phyloP scores from a whole-genome alignment of 495 filamentous ascomycete species.

The Xylaria nigripes region DNA sequence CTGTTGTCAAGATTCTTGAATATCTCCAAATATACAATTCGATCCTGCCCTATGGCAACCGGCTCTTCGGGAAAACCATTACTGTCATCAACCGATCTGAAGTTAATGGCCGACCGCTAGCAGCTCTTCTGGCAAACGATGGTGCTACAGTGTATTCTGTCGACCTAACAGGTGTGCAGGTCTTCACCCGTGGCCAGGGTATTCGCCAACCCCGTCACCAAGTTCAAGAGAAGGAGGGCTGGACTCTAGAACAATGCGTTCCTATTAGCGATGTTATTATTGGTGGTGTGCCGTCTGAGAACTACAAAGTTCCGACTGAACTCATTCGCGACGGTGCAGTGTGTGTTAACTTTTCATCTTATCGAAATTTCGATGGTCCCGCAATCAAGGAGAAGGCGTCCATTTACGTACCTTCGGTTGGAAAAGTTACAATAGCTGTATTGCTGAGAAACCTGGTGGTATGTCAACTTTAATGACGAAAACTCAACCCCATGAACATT shows the following conservation, averaged over 20 bases:
- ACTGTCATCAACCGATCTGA: constrained; percentile 93
- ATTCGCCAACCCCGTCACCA: constrained; percentile 75
- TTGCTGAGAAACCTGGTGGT: constrained; percentile 83
- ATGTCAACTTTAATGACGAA: constrained; percentile 27
- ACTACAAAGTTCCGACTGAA: constrained; percentile 78
- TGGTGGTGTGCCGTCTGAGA: constrained; percentile 77
- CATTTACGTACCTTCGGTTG: constrained; percentile 95
- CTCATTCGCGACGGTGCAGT: constrained; percentile 80
- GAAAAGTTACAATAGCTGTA: constrained; percentile 94
- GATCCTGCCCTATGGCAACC: constrained; percentile 88
- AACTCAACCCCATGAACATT: not conserved
- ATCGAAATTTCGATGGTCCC: constrained; percentile 79
- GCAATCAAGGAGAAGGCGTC: constrained; percentile 87
- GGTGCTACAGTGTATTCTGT: constrained; percentile 92
- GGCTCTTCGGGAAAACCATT: constrained; percentile 81
- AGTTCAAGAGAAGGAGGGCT: constrained; percentile 67
- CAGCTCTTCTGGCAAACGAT: constrained; percentile 93
- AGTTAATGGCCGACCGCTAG: constrained; percentile 87
- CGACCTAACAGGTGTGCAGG: constrained; percentile 84
- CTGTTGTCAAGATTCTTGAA: constrained; percentile 93
- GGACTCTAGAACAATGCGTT: constrained; percentile 67
- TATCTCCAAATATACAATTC: constrained; percentile 93
- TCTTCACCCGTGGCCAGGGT: constrained; percentile 81
- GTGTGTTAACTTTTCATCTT: constrained; percentile 95
- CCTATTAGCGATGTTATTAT: constrained; percentile 90